phyloP scores from a whole-genome alignment of 1,139 yeast species.

The Eremothecium sinecaudum region DNA sequence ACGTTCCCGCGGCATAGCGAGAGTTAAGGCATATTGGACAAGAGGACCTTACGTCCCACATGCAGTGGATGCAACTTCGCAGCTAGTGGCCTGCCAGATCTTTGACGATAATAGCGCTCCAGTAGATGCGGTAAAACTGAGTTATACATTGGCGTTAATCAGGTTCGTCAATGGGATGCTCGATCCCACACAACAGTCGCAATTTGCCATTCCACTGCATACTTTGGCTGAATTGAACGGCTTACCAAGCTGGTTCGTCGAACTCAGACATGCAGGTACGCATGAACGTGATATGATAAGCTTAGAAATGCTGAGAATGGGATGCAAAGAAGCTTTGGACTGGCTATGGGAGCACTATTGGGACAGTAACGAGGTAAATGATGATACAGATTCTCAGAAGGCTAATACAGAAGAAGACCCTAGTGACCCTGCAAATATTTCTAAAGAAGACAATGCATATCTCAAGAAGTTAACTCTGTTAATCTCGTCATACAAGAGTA shows the following conservation, averaged over 20 bases:
- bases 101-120: slow-evolving; percentile 32
- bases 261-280: slow-evolving; percentile 81
- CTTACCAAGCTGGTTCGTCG: slow-evolving; percentile 80
- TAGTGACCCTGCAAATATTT: slow-evolving; percentile 2
- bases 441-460: background rate
- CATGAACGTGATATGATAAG: slow-evolving; percentile 74
- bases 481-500: slow-evolving; percentile 1
- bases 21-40: slow-evolving; percentile 52
- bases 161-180: slow-evolving; percentile 86
- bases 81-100: slow-evolving; percentile 45
- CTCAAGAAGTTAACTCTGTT: slow-evolving; percentile 1
- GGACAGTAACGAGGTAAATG: slow-evolving; percentile 35
- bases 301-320: slow-evolving; percentile 51
- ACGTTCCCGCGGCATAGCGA: slow-evolving; percentile 47
- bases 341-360: slow-evolving; percentile 79
- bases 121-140: slow-evolving; percentile 16
- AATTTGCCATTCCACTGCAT: slow-evolving; percentile 70
- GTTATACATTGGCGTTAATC: slow-evolving; percentile 57
- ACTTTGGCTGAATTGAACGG: slow-evolving; percentile 58
- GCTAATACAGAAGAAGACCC: slow-evolving; percentile 26
- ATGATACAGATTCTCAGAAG: slow-evolving; percentile 22
- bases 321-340: slow-evolving; percentile 49
- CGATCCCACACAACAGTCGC: slow-evolving; percentile 78
- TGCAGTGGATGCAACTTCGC: slow-evolving; percentile 66
- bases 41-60: slow-evolving; percentile 64